A percentile compares a stretch with the other conserved stretches of the same genome.
phyloP scores from a whole-genome alignment of 441 rosid genomes.

The Dalechampia spathulata region DNA sequence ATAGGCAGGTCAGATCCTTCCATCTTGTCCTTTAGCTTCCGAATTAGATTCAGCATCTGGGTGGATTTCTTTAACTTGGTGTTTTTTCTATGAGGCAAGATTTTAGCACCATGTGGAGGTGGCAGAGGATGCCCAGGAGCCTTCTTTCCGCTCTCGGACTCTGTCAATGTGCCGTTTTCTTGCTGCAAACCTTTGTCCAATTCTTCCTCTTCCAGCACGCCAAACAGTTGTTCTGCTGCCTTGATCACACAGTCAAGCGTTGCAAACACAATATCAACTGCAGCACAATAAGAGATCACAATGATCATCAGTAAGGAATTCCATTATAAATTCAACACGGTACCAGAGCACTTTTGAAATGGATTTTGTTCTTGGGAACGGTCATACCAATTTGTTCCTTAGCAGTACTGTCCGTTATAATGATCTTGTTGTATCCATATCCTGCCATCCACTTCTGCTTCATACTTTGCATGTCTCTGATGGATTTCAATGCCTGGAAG shows the following conservation, averaged over 20 bases:
- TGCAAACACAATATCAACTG: too few relatives aligned
- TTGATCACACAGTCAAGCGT: too few relatives aligned
- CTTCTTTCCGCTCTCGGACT: too few relatives aligned
- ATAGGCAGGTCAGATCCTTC: slow-evolving; percentile 11
- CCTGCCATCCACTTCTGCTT: slow-evolving; percentile 1
- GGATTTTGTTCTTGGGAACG: too few relatives aligned
- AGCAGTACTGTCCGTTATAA: not conserved
- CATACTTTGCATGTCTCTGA: too few relatives aligned
- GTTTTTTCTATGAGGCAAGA: not conserved
- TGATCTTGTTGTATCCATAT: not conserved
- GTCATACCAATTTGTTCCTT: slow-evolving; percentile 15
- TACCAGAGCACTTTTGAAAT: not conserved
- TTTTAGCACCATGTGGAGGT: slow-evolving; percentile 2
- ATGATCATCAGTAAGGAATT: not conserved
- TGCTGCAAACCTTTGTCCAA: too few relatives aligned
- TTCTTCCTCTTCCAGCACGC: too few relatives aligned
- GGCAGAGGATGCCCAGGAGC: slow-evolving; percentile 10
- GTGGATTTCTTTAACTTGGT: slow-evolving; percentile 17
- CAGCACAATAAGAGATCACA: too few relatives aligned
- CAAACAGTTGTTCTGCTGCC: too few relatives aligned
- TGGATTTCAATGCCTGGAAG: too few relatives aligned
- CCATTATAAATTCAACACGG: not conserved
- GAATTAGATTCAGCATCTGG: slow-evolving; percentile 18
- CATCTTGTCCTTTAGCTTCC: slow-evolving; percentile 14
- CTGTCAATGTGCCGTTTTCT: too few relatives aligned